Percentiles rank a stretch among this genome's conserved stretches.
Evolutionary conservation across 148 eudicot genomes (phyloP).

Genomic region (Fallopia convolvulus): DNA sequence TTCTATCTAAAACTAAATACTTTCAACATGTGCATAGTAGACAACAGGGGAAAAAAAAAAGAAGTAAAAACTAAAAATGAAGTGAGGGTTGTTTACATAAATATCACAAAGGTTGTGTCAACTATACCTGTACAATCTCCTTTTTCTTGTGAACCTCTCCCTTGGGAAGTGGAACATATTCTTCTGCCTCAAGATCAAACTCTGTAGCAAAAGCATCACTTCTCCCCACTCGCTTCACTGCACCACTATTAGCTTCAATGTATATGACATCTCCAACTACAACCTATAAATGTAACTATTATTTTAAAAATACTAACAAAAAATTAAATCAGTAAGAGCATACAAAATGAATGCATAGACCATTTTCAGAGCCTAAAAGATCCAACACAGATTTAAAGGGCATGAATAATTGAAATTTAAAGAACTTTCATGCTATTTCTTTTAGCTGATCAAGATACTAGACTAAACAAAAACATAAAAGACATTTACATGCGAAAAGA

Average conservation of each 20-base stretch:
- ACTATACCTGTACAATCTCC: conserved; percentile 92
- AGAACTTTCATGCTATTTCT: neutral
- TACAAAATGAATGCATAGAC: neutral
- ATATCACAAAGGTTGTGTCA: neutral
- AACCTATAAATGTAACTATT: conserved; percentile 37
- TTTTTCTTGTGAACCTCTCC: conserved; percentile 99
- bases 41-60: neutral
- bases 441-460: neutral
- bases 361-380: neutral
- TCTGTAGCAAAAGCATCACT: conserved; percentile 99
- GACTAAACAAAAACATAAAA: neutral
- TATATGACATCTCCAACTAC: conserved; percentile 97
- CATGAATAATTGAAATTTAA: neutral
- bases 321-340: neutral
- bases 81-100: neutral
- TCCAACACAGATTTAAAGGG: neutral
- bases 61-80: neutral
- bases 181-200: conserved; percentile 98
- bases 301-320: neutral
- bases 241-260: conserved; percentile 97
- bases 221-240: conserved; percentile 96
- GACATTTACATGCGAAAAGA: neutral
- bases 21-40: neutral
- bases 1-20: neutral
- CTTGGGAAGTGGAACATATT: conserved; percentile 97